Evolutionary conservation across 441 rosid genomes (phyloP).

Genomic region (Kokia cookei): DNA sequence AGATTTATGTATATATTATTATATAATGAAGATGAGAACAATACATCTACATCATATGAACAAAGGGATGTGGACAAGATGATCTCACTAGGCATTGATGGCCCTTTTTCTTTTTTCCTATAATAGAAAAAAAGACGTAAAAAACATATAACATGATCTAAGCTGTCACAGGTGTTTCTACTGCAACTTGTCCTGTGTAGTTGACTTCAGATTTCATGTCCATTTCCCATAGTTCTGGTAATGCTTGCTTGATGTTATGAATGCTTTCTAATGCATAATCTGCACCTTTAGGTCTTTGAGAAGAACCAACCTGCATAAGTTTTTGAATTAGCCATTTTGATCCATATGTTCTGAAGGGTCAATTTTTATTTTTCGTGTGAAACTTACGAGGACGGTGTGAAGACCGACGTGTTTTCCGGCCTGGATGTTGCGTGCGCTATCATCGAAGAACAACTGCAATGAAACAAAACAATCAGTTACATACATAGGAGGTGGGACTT

Average conservation of each 20-base stretch:
- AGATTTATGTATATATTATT: too few relatives aligned
- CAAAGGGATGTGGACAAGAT: slow-evolving; percentile 8
- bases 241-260: slow-evolving; percentile 84
- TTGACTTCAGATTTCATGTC: slow-evolving; percentile 51
- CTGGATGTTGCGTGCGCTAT: slow-evolving; percentile 85
- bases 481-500: too few relatives aligned
- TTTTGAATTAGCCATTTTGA: too few relatives aligned
- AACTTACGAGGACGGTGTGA: slow-evolving; percentile 48
- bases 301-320: slow-evolving; percentile 44
- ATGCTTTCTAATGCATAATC: slow-evolving; percentile 88
- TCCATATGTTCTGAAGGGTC: too few relatives aligned
- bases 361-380: too few relatives aligned
- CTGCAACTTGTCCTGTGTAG: slow-evolving; percentile 51
- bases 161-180: slow-evolving; percentile 84
- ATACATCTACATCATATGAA: slow-evolving; percentile 33
- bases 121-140: not conserved
- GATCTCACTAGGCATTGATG: slow-evolving; percentile 14
- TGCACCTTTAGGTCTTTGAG: slow-evolving; percentile 77
- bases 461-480: not conserved
- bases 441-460: slow-evolving; percentile 84
- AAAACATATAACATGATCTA: slow-evolving; percentile 22
- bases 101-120: not conserved
- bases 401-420: slow-evolving; percentile 84
- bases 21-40: slow-evolving; percentile 15
- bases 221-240: slow-evolving; percentile 77